Evolutionary conservation across 106 monocot genomes (phyloP), one percentile per base, ranked within the genome.

Genomic region (Amphibolis antarctica): DNA sequence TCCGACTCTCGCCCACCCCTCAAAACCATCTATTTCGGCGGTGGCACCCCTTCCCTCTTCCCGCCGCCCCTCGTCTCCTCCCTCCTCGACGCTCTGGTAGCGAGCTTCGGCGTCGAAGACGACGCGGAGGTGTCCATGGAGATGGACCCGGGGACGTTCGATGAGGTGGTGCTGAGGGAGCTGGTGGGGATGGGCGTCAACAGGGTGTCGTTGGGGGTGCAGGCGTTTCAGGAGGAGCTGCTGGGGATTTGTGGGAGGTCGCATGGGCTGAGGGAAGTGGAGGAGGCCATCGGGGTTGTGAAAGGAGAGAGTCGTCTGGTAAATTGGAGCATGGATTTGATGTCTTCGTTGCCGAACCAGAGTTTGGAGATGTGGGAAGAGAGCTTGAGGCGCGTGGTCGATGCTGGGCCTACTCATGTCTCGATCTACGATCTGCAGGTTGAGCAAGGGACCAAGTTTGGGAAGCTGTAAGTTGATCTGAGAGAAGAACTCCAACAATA

Each of bases 61-160:
- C 82, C 98, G 0, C 87, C 98, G 19, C 57, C 55, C 25, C 76
- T 86, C 28, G 28, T 66, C 22, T 47, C 76, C 0, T 28, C 68
- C 0, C 43, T 98, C 36, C 75, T 98, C 46, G 69, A 72, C 44
- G 64, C 72, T 0, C 74, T 98, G 14, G 62, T 48, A 0, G 55
- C 66, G 6, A 70, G 70, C 53, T 88, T 91, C 48, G 82, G 87
- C 45, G 13, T 83, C 1, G 20, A 36, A 0, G 24, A 56, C 1
- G 56, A 66, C 43, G 70, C 86, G 0, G 98, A 98, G 70, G 59
- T 98, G 19, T 98, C 98, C 18, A 91, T 98, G 13, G 98, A 98
- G 64, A 98, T 98, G 98, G 98, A 98, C 67, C 98, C 98, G 4
- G 98, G 98, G 10, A 98, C 90, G 4, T 98, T 98, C 49, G 90